These are phyloP conservation scores for Fusarium armeniacum DNA, from an alignment of 2,329 filamentous ascomycete species.

Conservation along the genomic window DNA sequence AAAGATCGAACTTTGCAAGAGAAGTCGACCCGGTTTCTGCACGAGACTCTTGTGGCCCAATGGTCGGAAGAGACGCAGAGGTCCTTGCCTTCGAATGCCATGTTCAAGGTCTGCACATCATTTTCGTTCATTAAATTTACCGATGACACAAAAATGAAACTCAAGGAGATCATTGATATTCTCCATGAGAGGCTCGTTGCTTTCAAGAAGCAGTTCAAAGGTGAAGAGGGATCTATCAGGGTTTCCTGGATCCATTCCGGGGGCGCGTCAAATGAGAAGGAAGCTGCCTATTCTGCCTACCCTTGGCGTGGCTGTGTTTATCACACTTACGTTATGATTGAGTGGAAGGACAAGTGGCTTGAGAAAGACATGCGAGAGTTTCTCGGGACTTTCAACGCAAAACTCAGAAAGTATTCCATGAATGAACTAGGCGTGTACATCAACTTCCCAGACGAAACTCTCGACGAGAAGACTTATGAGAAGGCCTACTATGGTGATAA, in stretches of 20 bases:
- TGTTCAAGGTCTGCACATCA: constrained; percentile 5
- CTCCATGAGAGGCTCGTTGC: constrained; percentile 23
- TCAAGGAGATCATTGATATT: background rate
- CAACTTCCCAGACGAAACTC: constrained; percentile 50
- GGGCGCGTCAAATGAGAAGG: constrained; percentile 25
- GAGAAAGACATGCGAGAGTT: constrained; percentile 50
- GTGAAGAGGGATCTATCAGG: constrained; percentile 37
- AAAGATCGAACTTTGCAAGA: constrained; percentile 33
- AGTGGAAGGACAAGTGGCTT: constrained; percentile 53
- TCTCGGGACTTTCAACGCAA: background rate
- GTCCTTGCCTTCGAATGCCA: background rate
- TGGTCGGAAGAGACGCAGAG: constrained; percentile 19
- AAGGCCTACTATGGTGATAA: constrained; percentile 54
- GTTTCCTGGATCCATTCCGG: constrained; percentile 52
- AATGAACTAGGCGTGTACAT: constrained; percentile 46
- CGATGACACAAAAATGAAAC: background rate
- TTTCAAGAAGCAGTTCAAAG: constrained; percentile 39
- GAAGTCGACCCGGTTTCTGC: background rate
- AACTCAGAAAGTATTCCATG: constrained; percentile 43
- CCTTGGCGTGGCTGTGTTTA: constrained; percentile 50
- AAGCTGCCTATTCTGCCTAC: constrained; percentile 45
- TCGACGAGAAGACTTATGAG: constrained; percentile 35
- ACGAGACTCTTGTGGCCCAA: constrained; percentile 13
- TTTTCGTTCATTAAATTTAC: background rate
- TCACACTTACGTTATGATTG: constrained; percentile 51